A percentile compares a stretch with the other conserved stretches of the same genome.
These are phyloP conservation scores for Candida pseudoviswanathii DNA, from an alignment of 1,139 yeast genomes.

Conservation along the genomic window DNA sequence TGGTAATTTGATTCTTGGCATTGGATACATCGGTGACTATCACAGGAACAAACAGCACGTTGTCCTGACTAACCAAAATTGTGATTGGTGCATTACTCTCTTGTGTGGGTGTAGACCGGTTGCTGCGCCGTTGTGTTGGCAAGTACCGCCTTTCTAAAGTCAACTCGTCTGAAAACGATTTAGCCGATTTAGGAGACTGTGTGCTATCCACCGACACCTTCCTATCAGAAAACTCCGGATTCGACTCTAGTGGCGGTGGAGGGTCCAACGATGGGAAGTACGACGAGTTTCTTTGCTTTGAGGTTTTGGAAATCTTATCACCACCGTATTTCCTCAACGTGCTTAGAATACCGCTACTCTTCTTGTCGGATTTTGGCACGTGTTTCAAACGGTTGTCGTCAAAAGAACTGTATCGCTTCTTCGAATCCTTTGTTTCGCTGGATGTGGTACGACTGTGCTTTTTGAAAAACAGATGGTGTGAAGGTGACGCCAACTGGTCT, in stretches of 20 bases:
- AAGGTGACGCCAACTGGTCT: slow-evolving; percentile 42
- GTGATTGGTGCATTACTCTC: neutral
- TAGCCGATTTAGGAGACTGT: slow-evolving; percentile 11
- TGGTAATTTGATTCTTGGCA: slow-evolving; percentile 40
- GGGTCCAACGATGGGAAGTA: slow-evolving; percentile 12
- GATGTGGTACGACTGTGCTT: slow-evolving; percentile 61
- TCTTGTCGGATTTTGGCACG: slow-evolving; percentile 19
- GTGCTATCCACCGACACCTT: slow-evolving; percentile 10
- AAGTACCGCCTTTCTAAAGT: slow-evolving; percentile 29
- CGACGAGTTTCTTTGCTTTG: slow-evolving; percentile 10
- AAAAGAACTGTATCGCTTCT: slow-evolving; percentile 2
- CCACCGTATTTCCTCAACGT: slow-evolving; percentile 47
- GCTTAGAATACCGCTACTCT: slow-evolving; percentile 40
- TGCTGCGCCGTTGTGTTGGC: slow-evolving; percentile 23
- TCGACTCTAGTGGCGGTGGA: slow-evolving; percentile 13
- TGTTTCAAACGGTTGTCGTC: slow-evolving; percentile 9
- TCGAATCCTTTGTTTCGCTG: slow-evolving; percentile 34
- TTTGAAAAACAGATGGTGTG: slow-evolving; percentile 58
- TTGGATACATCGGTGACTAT: slow-evolving; percentile 26
- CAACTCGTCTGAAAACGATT: slow-evolving; percentile 6
- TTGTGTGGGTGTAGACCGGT: neutral
- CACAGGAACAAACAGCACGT: slow-evolving; percentile 52
- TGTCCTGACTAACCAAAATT: slow-evolving; percentile 64
- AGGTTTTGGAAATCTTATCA: slow-evolving; percentile 36
- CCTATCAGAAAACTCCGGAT: slow-evolving; percentile 3